phyloP scores from a whole-genome alignment of 73 alveolate genomes.

The Tetrahymena elliotti region DNA sequence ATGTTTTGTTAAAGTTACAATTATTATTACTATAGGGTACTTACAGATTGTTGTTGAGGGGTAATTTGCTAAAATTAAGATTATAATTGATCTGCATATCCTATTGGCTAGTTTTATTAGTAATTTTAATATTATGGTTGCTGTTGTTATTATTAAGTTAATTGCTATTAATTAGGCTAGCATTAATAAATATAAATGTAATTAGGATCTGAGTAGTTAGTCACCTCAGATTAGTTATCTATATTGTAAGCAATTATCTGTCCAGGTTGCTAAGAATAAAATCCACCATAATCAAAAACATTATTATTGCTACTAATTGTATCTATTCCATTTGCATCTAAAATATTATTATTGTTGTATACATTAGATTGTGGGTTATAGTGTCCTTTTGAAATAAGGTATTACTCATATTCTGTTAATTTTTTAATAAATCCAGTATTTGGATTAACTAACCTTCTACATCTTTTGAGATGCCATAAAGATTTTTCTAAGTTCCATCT shows the following conservation, averaged over 20 bases:
- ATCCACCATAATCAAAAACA: not conserved
- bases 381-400: not conserved
- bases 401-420: not conserved
- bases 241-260: not conserved
- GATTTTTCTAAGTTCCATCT: conserved; percentile 50
- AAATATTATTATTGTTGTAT: not conserved
- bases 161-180: not conserved
- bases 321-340: not conserved
- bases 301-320: not conserved
- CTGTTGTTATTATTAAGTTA: not conserved
- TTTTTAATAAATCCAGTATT: not conserved
- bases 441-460: not conserved
- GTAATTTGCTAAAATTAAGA: not conserved
- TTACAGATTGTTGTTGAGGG: not conserved
- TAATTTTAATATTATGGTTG: not conserved
- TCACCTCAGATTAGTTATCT: not conserved
- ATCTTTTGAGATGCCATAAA: conserved; percentile 26
- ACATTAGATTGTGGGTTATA: not conserved
- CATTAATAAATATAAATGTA: not conserved
- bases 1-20: not conserved
- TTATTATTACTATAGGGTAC: not conserved
- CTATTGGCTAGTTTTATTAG: not conserved
- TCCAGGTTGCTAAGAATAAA: not conserved
- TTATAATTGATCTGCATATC: not conserved
- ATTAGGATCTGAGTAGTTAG: not conserved